Conservation (phyloP, 352 stramenopile genomes). For the Globisporangium uncinulatum region DNA sequence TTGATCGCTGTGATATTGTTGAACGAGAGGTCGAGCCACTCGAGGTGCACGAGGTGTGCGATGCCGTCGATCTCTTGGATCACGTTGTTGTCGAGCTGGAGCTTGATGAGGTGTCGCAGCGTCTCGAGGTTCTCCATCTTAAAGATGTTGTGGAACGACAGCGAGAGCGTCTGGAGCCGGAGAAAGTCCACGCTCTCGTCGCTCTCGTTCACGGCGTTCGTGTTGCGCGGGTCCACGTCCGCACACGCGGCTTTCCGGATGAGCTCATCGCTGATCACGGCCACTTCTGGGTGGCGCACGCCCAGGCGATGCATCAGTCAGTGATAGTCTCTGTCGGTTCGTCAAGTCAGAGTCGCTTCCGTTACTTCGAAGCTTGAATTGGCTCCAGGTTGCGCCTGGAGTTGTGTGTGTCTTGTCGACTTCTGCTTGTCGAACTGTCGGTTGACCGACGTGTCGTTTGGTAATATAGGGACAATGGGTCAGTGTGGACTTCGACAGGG, state of each 20-base stretch:
- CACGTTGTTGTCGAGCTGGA: conserved; percentile 95
- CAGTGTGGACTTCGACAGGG: too few species aligned
- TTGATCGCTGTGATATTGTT: conserved; percentile 92
- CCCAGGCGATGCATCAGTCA: conserved; percentile 61
- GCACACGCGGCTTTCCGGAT: conserved; percentile 58
- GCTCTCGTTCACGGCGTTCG: conserved; percentile 62
- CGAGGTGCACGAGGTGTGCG: conserved; percentile 76
- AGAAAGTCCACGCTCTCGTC: conserved; percentile 67
- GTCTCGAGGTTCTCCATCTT: conserved; percentile 94
- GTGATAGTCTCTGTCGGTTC: not conserved
- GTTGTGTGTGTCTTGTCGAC: too few species aligned
- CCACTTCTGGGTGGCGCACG: conserved; percentile 68
- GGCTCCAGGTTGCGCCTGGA: too few species aligned
- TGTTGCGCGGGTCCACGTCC: conserved; percentile 61
- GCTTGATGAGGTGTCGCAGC: conserved; percentile 81
- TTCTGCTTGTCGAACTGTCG: too few species aligned
- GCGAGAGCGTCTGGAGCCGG: conserved; percentile 66
- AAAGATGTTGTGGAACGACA: conserved; percentile 93
- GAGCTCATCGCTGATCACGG: conserved; percentile 76
- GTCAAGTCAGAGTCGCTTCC: conserved; percentile 1
- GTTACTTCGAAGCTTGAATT: not conserved
- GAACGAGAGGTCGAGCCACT: conserved; percentile 94
- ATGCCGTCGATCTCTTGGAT: conserved; percentile 90
- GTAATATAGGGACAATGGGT: too few species aligned
- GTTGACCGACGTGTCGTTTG: too few species aligned